Conservation (phyloP, 1,139 yeast genomes). For the Petasospora fabianii region DNA sequence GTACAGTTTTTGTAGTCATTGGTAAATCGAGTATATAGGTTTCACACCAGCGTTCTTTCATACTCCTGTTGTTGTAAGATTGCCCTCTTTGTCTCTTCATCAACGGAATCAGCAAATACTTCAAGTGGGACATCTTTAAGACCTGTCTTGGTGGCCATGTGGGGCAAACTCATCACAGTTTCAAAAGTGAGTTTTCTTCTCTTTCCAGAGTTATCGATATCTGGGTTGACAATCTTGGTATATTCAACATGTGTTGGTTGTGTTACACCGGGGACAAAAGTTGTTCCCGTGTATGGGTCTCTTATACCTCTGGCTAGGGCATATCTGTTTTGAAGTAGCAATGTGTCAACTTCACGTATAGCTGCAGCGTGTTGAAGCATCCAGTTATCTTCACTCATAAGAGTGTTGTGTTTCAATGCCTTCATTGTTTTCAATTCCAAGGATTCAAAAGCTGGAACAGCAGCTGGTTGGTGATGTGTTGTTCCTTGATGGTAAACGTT, state of each 20-base stretch:
- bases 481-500: slow-evolving; percentile 35
- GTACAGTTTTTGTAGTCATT: neutral
- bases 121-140: slow-evolving; percentile 53
- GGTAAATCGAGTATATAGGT: neutral
- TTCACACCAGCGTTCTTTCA: slow-evolving; percentile 35
- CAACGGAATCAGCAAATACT: slow-evolving; percentile 54
- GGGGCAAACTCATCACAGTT: slow-evolving; percentile 46
- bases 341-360: slow-evolving; percentile 64
- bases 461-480: slow-evolving; percentile 29
- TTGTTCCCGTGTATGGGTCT: slow-evolving; percentile 80
- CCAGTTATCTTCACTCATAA: slow-evolving; percentile 74
- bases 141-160: slow-evolving; percentile 56
- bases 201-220: slow-evolving; percentile 20
- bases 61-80: slow-evolving; percentile 60
- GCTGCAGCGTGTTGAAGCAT: slow-evolving; percentile 79
- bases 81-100: slow-evolving; percentile 55
- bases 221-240: slow-evolving; percentile 29
- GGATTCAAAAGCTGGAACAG: slow-evolving; percentile 31
- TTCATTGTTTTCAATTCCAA: slow-evolving; percentile 26
- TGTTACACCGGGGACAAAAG: slow-evolving; percentile 67
- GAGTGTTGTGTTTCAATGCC: slow-evolving; percentile 31
- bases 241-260: slow-evolving; percentile 57
- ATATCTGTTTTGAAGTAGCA: slow-evolving; percentile 53
- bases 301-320: slow-evolving; percentile 54
- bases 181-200: slow-evolving; percentile 43